Percentiles rank a stretch among this genome's conserved stretches.
These are phyloP conservation scores for Posidonia oceanica DNA, from an alignment of 116 monocot species.

Conservation along the genomic window DNA sequence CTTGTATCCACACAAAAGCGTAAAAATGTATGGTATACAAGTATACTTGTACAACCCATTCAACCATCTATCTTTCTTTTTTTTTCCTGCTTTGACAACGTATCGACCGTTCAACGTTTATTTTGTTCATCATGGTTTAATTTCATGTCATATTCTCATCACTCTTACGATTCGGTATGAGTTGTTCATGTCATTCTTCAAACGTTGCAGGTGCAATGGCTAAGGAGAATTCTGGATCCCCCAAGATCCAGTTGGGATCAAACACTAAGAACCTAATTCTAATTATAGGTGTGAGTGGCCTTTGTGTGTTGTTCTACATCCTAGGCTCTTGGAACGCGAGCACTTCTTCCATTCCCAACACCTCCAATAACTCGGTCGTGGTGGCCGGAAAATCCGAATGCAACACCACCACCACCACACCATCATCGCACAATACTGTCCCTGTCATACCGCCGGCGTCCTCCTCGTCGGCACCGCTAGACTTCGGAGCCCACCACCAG, in stretches of 20 bases:
- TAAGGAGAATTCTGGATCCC: slow-evolving; percentile 50
- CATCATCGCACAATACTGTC: neutral
- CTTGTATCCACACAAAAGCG: too few species aligned
- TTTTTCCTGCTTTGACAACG: too few species aligned
- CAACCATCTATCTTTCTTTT: too few species aligned
- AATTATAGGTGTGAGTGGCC: slow-evolving; percentile 41
- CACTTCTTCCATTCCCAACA: slow-evolving; percentile 5
- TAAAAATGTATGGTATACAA: too few species aligned
- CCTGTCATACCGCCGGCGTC: slow-evolving; percentile 11
- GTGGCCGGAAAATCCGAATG: slow-evolving; percentile 13
- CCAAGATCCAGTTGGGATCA: slow-evolving; percentile 46
- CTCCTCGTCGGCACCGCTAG: slow-evolving; percentile 14
- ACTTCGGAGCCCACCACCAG: slow-evolving; percentile 66
- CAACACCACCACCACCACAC: slow-evolving; percentile 2
- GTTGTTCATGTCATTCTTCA: neutral
- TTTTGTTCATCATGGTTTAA: too few species aligned
- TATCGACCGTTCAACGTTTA: too few species aligned
- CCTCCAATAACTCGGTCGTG: neutral
- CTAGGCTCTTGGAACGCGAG: slow-evolving; percentile 63
- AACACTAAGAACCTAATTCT: slow-evolving; percentile 30
- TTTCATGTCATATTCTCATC: too few species aligned
- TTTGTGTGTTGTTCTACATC: slow-evolving; percentile 77
- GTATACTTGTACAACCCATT: too few species aligned
- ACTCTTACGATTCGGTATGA: neutral
- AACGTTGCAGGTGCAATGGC: slow-evolving; percentile 33